Percentiles rank a stretch among this genome's conserved stretches.
phyloP scores from a whole-genome alignment of 768 basidiomycete species.

The Hirschioporus abietinus region DNA sequence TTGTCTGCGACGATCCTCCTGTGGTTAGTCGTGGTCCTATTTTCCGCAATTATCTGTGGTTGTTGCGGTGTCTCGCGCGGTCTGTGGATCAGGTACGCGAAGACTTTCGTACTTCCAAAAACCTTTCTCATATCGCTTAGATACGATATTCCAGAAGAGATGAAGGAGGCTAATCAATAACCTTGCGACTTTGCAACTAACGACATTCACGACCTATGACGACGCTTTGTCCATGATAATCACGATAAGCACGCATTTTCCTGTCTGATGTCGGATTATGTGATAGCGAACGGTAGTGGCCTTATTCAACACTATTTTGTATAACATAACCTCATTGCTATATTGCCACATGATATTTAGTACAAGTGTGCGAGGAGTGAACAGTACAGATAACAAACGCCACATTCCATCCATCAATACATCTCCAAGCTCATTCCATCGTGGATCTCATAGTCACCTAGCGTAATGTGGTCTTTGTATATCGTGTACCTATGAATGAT shows the following conservation, averaged over 20 bases:
- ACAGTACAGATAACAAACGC: not conserved
- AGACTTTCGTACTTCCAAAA: not conserved
- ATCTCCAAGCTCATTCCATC: constrained; percentile 93
- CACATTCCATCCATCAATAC: constrained; percentile 45
- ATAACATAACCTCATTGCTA: not conserved
- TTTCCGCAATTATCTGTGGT: constrained; percentile 59
- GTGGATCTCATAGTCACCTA: constrained; percentile 88
- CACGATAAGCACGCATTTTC: too few relatives aligned
- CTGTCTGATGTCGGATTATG: not conserved
- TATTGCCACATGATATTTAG: not conserved
- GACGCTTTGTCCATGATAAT: not conserved
- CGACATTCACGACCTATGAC: not conserved
- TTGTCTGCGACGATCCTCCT: constrained; percentile 46
- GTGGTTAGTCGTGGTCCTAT: constrained; percentile 56
- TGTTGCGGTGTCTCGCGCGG: constrained; percentile 49
- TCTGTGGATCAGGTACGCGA: not conserved
- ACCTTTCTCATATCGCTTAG: not conserved
- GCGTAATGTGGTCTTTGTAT: constrained; percentile 95
- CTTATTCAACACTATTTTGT: not conserved
- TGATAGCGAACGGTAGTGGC: too few relatives aligned
- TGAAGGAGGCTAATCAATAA: not conserved
- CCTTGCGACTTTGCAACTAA: not conserved
- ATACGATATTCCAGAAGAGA: not conserved
- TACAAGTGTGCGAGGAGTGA: not conserved
- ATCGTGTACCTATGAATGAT: constrained; percentile 69